Percentiles rank a stretch among this genome's conserved stretches.
These are phyloP conservation scores for Suillus weaverae DNA, from an alignment of 768 basidiomycete species.

Conservation along the genomic window DNA sequence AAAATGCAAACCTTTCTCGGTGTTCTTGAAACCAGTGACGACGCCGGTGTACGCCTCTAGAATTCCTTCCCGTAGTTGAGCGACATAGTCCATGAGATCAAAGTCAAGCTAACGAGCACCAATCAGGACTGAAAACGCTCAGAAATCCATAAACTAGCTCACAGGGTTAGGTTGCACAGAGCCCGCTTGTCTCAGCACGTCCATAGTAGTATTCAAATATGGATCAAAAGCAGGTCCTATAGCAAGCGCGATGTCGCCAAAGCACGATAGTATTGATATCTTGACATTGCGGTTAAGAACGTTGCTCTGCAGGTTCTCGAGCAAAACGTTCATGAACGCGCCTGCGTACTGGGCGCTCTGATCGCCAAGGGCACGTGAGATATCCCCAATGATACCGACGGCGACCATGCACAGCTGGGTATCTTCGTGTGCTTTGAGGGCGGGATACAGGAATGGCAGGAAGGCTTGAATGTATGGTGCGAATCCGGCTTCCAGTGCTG, in stretches of 20 bases:
- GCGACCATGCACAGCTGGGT: slow-evolving; percentile 94
- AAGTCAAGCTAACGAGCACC: slow-evolving; percentile 63
- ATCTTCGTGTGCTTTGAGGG: slow-evolving; percentile 91
- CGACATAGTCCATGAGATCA: slow-evolving; percentile 91
- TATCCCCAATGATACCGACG: slow-evolving; percentile 93
- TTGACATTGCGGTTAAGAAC: slow-evolving; percentile 93
- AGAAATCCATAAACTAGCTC: slow-evolving; percentile 27
- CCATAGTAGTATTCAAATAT: slow-evolving; percentile 88
- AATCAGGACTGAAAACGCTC: neutral
- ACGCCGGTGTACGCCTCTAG: slow-evolving; percentile 96
- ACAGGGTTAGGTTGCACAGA: slow-evolving; percentile 85
- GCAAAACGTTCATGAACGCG: slow-evolving; percentile 87
- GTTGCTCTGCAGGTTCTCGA: slow-evolving; percentile 89
- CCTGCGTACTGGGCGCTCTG: slow-evolving; percentile 80
- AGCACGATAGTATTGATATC: slow-evolving; percentile 92
- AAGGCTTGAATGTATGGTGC: slow-evolving; percentile 83
- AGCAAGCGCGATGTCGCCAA: slow-evolving; percentile 95
- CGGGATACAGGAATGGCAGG: slow-evolving; percentile 82
- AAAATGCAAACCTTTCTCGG: slow-evolving; percentile 58
- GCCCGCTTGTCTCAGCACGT: slow-evolving; percentile 88
- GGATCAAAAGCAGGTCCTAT: slow-evolving; percentile 86
- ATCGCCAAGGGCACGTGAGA: slow-evolving; percentile 92
- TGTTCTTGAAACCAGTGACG: slow-evolving; percentile 85
- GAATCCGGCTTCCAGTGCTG: slow-evolving; percentile 78
- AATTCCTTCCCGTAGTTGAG: slow-evolving; percentile 88